Evolutionary conservation across 108 stramenopile genomes (phyloP).

Genomic region (Chaetoceros muelleri): DNA sequence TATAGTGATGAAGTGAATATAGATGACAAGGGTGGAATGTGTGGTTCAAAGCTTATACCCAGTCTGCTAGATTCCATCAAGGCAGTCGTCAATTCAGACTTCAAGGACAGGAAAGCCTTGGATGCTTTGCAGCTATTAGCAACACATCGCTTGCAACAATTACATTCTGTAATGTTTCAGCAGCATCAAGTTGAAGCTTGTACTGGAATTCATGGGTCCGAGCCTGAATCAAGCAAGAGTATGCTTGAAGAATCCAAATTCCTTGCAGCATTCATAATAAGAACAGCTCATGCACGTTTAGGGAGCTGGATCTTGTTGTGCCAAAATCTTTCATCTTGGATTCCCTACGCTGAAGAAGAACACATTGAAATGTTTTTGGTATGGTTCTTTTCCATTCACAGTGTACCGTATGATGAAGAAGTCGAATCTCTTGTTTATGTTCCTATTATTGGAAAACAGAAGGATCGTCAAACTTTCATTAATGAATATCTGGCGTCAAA

Average conservation of each 20-base stretch:
- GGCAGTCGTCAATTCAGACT: not conserved
- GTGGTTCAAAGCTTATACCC: not conserved
- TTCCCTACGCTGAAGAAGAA: constrained; percentile 13
- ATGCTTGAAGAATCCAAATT: constrained; percentile 10
- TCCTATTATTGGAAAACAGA: not conserved
- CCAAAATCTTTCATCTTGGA: constrained; percentile 16
- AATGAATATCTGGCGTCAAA: not conserved
- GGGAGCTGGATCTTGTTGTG: constrained; percentile 12
- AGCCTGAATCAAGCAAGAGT: not conserved
- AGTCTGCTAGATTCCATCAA: constrained; percentile 6
- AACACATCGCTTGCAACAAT: constrained; percentile 23
- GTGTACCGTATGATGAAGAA: not conserved
- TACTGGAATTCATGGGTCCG: constrained; percentile 4
- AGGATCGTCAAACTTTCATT: not conserved
- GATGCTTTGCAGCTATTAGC: constrained; percentile 28
- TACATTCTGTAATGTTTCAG: constrained; percentile 27
- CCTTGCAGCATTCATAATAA: not conserved
- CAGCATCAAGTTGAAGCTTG: constrained; percentile 16
- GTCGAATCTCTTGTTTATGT: not conserved
- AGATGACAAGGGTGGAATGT: not conserved
- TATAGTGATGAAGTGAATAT: not conserved
- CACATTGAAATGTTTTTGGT: constrained; percentile 20
- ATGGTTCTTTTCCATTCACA: constrained; percentile 12
- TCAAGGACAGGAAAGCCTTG: not conserved
- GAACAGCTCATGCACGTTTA: constrained; percentile 5